Evolutionary conservation across 495 filamentous ascomycete genomes (phyloP).

Genomic region (Diplogelasinospora grovesii): DNA sequence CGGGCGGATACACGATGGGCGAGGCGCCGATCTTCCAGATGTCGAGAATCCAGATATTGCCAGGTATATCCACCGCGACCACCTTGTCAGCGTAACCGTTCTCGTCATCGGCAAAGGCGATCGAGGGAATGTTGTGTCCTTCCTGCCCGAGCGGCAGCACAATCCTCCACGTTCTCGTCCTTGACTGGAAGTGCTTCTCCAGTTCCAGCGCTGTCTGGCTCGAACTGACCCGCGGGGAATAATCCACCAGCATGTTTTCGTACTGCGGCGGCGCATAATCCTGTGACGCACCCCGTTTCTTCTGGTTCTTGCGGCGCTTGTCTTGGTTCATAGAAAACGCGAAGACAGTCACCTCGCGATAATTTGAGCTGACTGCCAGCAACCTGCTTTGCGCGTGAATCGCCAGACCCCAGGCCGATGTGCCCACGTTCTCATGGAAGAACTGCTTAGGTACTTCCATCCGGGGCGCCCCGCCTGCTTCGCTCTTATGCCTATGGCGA

Average conservation of each 20-base stretch:
- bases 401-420: constrained; percentile 85
- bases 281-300: not conserved
- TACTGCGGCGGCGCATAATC: not conserved
- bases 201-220: constrained; percentile 17
- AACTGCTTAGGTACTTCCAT: constrained; percentile 39
- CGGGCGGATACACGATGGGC: constrained; percentile 9
- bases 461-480: not conserved
- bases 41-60: constrained; percentile 58
- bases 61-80: constrained; percentile 66
- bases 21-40: constrained; percentile 43
- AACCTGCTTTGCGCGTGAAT: constrained; percentile 71
- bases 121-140: constrained; percentile 65
- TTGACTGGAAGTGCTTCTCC: constrained; percentile 24
- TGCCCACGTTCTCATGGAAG: constrained; percentile 66
- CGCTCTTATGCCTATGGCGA: no score
- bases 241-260: not conserved
- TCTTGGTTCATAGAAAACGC: constrained; percentile 58
- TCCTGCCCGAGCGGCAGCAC: constrained; percentile 21
- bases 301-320: constrained; percentile 13
- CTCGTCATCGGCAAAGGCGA: constrained; percentile 65
- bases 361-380: constrained; percentile 77
- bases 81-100: constrained; percentile 59
- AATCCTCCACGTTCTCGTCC: constrained; percentile 38
- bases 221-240: constrained; percentile 9
- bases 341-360: constrained; percentile 58